A percentile compares a stretch with the other conserved stretches of the same genome.
phyloP scores from a whole-genome alignment of 2,329 filamentous ascomycete genomes.

The Pseudogymnoascus sp. region DNA sequence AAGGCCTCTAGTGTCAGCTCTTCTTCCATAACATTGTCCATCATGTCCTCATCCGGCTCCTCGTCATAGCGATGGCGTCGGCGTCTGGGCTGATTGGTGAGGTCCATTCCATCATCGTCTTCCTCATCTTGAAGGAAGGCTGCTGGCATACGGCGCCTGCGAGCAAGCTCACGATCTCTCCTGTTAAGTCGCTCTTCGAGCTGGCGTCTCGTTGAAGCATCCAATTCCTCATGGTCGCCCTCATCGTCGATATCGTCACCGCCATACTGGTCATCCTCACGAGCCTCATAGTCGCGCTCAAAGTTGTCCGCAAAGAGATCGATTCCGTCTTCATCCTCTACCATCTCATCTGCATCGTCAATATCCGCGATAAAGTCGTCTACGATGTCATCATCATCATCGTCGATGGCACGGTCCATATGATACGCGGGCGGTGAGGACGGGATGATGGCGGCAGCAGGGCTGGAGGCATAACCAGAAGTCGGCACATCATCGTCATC shows the following conservation, averaged over 20 bases:
- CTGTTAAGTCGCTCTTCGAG: constrained; percentile 68
- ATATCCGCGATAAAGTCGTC: constrained; percentile 65
- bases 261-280: constrained; percentile 64
- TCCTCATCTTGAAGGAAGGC: constrained; percentile 76
- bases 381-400: constrained; percentile 62
- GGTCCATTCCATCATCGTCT: constrained; percentile 75
- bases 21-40: constrained; percentile 89
- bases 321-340: constrained; percentile 73
- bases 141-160: constrained; percentile 58
- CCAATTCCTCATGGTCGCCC: constrained; percentile 64
- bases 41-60: constrained; percentile 85
- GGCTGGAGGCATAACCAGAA: constrained; percentile 47
- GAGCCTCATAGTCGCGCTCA: constrained; percentile 61
- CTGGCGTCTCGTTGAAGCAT: constrained; percentile 56
- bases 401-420: constrained; percentile 60
- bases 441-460: constrained; percentile 43
- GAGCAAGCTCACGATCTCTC: constrained; percentile 64
- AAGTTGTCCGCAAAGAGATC: constrained; percentile 70
- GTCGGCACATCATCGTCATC: constrained; percentile 55
- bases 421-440: constrained; percentile 56
- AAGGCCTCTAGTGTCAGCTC: constrained; percentile 88
- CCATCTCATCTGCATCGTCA: constrained; percentile 73
- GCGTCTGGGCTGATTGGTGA: constrained; percentile 77
- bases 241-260: constrained; percentile 70
- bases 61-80: constrained; percentile 90